phyloP scores from a whole-genome alignment of 2,329 filamentous ascomycete genomes.

The Albifimbria verrucaria region DNA sequence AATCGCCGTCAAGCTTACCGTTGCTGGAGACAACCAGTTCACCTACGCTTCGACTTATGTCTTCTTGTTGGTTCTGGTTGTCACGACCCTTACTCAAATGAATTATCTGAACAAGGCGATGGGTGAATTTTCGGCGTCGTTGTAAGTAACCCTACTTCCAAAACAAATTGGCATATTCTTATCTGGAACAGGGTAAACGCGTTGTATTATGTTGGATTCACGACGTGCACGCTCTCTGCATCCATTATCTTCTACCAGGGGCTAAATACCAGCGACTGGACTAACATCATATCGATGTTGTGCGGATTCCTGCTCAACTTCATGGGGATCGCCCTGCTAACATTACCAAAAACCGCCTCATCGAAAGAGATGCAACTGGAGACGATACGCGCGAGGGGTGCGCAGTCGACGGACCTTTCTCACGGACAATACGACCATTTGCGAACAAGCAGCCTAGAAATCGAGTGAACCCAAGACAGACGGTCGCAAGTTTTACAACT shows the following conservation, averaged over 20 bases:
- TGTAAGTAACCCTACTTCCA: constrained; percentile 56
- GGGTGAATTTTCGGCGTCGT: constrained; percentile 93
- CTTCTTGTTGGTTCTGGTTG: constrained; percentile 86
- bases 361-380: neutral
- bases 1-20: constrained; percentile 92
- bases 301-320: constrained; percentile 95
- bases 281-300: constrained; percentile 88
- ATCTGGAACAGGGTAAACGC: constrained; percentile 73
- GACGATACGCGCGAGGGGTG: neutral
- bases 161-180: constrained; percentile 7
- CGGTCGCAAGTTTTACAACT: neutral
- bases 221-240: constrained; percentile 86
- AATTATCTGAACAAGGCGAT: constrained; percentile 99
- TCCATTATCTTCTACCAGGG: constrained; percentile 95
- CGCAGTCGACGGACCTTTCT: neutral
- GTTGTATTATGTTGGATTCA: constrained; percentile 96
- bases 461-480: neutral
- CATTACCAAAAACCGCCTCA: constrained; percentile 60
- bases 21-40: constrained; percentile 93
- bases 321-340: constrained; percentile 90
- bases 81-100: constrained; percentile 98
- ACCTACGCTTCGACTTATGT: constrained; percentile 93
- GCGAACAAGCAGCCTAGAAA: neutral
- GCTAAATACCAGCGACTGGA: constrained; percentile 89
- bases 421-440: neutral